Conservation (phyloP, 805 yeast genomes). For the Candida anglica region DNA sequence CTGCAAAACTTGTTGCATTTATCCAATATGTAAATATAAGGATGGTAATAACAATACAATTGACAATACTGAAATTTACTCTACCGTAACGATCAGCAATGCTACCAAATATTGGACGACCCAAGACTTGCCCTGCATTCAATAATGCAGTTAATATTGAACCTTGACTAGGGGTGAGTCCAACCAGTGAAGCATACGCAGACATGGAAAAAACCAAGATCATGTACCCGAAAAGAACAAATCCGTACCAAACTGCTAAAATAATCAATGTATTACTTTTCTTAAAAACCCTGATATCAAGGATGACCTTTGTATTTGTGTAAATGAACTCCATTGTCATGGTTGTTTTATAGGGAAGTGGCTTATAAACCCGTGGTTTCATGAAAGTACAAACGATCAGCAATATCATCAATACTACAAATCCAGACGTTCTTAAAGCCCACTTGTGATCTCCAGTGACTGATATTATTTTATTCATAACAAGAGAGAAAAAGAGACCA, state of each 20-base stretch:
- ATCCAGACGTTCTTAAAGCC: slow-evolving; percentile 40
- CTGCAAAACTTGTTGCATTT: slow-evolving; percentile 27
- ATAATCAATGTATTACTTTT: slow-evolving; percentile 19
- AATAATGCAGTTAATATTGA: slow-evolving; percentile 30
- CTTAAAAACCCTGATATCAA: slow-evolving; percentile 26
- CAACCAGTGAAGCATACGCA: slow-evolving; percentile 40
- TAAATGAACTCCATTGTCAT: slow-evolving; percentile 14
- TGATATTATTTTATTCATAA: slow-evolving; percentile 34
- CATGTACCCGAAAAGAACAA: slow-evolving; percentile 36
- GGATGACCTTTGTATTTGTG: slow-evolving; percentile 27
- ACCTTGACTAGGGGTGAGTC: slow-evolving; percentile 33
- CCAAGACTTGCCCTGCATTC: slow-evolving; percentile 44
- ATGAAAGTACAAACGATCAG: slow-evolving; percentile 39
- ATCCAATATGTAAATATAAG: slow-evolving; percentile 36
- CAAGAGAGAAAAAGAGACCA: slow-evolving; percentile 47
- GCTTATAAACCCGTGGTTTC: slow-evolving; percentile 39
- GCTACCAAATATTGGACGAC: slow-evolving; percentile 47
- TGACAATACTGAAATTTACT: slow-evolving; percentile 25
- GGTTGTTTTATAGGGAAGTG: slow-evolving; percentile 19
- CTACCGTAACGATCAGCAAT: slow-evolving; percentile 47
- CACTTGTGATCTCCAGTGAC: slow-evolving; percentile 41
- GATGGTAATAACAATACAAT: slow-evolving; percentile 20
- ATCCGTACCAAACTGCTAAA: slow-evolving; percentile 30
- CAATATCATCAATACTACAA: slow-evolving; percentile 27
- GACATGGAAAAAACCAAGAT: slow-evolving; percentile 32